Evolutionary conservation across 805 yeast species (phyloP), one percentile per base, ranked within the genome.

Genomic region (Yarrowia sp.): DNA sequence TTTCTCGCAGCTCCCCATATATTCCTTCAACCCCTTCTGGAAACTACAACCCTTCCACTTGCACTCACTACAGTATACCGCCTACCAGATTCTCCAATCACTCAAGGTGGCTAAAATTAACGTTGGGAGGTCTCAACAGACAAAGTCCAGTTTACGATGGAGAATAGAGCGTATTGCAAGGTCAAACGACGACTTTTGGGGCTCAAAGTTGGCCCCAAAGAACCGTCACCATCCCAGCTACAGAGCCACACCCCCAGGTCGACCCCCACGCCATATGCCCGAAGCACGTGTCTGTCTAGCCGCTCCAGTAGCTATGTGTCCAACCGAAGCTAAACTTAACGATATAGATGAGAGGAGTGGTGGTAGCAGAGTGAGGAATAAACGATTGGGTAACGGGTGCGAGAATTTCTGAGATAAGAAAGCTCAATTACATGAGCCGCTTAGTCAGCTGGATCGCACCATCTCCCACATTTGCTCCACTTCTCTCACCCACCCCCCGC

Each of bases 91-190:
- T 58, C 63, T 58, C 46, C 64, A 58, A 58, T 58, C 50, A 33
- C 50, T 42, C 47, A n/a, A 50, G 38, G 33, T 15, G 40, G 50
- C 50, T 58, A 58, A 58, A 58, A 42, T 58, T 58, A 58, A 58
- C 64, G 49, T 58, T 58, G 64, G 64, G 64, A 58, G 38, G 64
- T 58, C 50, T 46, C 64, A 58, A 58, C 64, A 58, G 63, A 56
- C 49, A 30, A 40, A 9, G 61, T 55, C 30, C 24, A 1, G 14
- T 36, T 9, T 55, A 15, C 47, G 36, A 39, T 55, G 46, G 43
- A 39, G 44, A 20, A 12, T 7, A 24, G 33, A 14, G 12, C 12
- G 8, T 9, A 8, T 17, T 3, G 6, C 4, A n/a, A 17, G 24
- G 13, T 43, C 46, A 15, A n/a, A 10, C 13, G 30, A 14, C 15